These are phyloP conservation scores for Cephalotrichum gorgonifer DNA, from an alignment of 2,329 filamentous ascomycete genomes.

Conservation along the genomic window DNA sequence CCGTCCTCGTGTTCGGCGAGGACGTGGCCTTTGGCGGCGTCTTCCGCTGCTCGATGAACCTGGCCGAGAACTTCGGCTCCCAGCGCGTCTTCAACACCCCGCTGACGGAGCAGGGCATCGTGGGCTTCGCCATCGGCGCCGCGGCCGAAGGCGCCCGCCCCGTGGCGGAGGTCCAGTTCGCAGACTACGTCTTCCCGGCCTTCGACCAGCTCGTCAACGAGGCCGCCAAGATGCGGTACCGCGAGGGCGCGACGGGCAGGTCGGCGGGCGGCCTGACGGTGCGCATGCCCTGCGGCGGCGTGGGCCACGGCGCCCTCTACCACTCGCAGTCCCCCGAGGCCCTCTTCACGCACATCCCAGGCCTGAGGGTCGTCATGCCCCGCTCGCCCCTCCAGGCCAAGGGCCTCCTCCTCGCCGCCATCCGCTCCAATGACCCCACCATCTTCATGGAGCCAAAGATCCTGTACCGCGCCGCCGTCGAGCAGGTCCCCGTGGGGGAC, in stretches of 20 bases:
- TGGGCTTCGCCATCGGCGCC: conserved; percentile 85
- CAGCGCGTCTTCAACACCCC: conserved; percentile 96
- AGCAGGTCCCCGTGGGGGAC: conserved; percentile 73
- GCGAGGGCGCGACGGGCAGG: conserved; percentile 48
- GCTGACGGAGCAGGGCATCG: conserved; percentile 84
- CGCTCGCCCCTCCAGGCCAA: conserved; percentile 82
- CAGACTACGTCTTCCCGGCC: conserved; percentile 86
- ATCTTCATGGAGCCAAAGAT: conserved; percentile 94
- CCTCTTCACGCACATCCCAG: conserved; percentile 81
- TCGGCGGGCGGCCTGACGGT: conserved; percentile 72
- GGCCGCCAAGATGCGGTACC: conserved; percentile 77
- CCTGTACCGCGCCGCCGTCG: conserved; percentile 80
- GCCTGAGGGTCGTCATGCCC: conserved; percentile 75
- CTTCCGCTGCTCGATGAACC: conserved; percentile 86
- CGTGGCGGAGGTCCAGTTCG: conserved; percentile 91
- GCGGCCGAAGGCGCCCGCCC: conserved; percentile 88
- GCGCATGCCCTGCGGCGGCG: conserved; percentile 81
- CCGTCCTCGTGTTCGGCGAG: conserved; percentile 86
- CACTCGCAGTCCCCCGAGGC: conserved; percentile 86
- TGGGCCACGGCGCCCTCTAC: conserved; percentile 80
- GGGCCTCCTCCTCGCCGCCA: conserved; percentile 67
- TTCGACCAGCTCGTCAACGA: conserved; percentile 95
- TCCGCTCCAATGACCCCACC: conserved; percentile 75
- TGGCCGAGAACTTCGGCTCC: conserved; percentile 76
- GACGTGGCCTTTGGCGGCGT: conserved; percentile 96